Conservation (phyloP, 305 asterid species). For the Solanum hybrid region DNA sequence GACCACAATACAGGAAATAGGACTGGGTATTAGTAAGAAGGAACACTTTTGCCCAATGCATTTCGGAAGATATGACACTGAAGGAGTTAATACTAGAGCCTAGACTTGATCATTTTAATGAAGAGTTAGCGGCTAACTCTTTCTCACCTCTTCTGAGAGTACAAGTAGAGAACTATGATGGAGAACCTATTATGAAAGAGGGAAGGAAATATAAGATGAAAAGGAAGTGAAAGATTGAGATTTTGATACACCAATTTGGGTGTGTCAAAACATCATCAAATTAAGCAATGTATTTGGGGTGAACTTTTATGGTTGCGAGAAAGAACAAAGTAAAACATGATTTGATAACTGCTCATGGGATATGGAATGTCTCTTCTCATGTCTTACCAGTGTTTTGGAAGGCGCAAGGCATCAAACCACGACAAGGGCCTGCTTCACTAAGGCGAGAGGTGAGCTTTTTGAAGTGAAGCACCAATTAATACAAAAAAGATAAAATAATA, state of each 20-base stretch:
- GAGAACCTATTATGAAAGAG: neutral
- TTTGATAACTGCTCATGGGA: neutral
- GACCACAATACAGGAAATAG: neutral
- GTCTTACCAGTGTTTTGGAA: neutral
- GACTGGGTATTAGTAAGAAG: neutral
- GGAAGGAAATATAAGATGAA: neutral
- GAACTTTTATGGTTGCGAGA: neutral
- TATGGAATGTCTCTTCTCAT: neutral
- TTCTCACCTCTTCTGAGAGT: neutral
- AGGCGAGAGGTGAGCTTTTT: neutral
- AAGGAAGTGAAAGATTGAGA: neutral
- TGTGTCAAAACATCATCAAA: neutral
- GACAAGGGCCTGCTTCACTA: neutral
- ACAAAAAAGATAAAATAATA: neutral
- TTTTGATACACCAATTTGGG: neutral
- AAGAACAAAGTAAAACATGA: neutral
- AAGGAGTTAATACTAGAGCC: neutral
- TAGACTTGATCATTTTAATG: neutral
- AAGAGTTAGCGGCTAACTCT: neutral
- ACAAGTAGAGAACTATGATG: neutral
- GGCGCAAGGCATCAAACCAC: neutral
- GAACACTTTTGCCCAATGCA: neutral
- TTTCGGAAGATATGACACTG: neutral
- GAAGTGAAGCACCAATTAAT: neutral
- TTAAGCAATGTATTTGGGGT: neutral